Evolutionary conservation across 257 asterid species (phyloP).

Genomic region (Cynanchum wilfordii): DNA sequence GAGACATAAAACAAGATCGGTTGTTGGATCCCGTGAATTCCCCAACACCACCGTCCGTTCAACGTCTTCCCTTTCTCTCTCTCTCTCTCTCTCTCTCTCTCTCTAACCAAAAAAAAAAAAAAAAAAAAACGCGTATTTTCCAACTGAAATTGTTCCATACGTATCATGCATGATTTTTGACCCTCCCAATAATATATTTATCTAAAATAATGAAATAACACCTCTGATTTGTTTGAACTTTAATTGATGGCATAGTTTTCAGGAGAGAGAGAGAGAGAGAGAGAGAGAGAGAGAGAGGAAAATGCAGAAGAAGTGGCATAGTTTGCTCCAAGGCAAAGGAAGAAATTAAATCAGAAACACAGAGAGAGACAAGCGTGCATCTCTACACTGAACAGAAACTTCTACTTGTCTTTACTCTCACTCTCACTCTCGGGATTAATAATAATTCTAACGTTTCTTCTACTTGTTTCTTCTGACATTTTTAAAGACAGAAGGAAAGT

Average conservation of each 20-base stretch:
- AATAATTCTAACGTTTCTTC: too few species aligned
- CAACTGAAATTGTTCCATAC: too few species aligned
- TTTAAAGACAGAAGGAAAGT: too few species aligned
- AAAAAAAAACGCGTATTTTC: too few species aligned
- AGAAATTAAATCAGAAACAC: background rate
- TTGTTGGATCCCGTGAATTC: conserved; percentile 35
- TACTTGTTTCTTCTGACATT: too few species aligned
- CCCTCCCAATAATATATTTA: too few species aligned
- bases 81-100: background rate
- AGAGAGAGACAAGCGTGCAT: conserved; percentile 2
- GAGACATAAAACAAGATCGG: conserved; percentile 7
- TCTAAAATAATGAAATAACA: too few species aligned
- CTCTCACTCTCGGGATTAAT: conserved; percentile 18
- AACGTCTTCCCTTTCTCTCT: conserved; percentile 10
- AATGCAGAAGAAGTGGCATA: conserved; percentile 7
- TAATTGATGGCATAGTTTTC: conserved; percentile 9
- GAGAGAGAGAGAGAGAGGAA: too few species aligned
- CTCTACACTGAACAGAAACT: conserved; percentile 1
- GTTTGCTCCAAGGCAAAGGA: conserved; percentile 5
- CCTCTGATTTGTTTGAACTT: too few species aligned
- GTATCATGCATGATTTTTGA: too few species aligned
- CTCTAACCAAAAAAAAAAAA: too few species aligned
- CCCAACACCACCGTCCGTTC: conserved; percentile 25
- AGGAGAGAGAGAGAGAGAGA: conserved; percentile 1
- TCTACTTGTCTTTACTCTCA: background rate